phyloP scores from a whole-genome alignment of 2,329 filamentous ascomycete genomes.

The Hymenoscyphus salicellus region DNA sequence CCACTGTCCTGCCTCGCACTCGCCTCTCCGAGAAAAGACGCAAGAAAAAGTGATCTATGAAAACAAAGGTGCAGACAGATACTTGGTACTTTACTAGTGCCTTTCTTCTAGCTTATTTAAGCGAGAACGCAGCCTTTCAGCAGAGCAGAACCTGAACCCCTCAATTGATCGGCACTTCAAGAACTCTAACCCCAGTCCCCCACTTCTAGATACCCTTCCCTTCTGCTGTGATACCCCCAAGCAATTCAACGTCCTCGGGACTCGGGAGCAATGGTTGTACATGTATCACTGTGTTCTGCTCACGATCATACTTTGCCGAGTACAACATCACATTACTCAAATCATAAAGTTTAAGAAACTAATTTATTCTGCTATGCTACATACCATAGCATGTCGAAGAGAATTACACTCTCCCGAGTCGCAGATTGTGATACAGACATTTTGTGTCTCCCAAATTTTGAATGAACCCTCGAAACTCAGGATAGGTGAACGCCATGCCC shows the following conservation, averaged over 20 bases:
- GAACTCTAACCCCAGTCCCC: background rate
- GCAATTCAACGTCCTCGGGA: background rate
- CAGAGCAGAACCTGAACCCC: background rate
- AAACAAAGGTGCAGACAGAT: background rate
- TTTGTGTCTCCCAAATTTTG: background rate
- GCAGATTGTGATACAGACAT: slow-evolving; percentile 1
- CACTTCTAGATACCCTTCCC: background rate
- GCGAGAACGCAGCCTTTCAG: background rate
- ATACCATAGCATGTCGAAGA: background rate
- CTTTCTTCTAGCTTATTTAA: background rate
- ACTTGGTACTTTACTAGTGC: background rate
- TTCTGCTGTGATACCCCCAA: background rate
- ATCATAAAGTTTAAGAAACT: background rate
- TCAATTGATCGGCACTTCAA: background rate
- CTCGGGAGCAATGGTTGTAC: background rate
- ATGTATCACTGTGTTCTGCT: background rate
- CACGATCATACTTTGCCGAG: background rate
- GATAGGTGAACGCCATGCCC: slow-evolving; percentile 27
- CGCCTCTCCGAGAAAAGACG: background rate
- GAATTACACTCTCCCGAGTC: background rate
- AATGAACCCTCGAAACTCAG: slow-evolving; percentile 6
- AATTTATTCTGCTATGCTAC: background rate
- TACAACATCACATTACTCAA: background rate
- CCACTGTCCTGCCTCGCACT: background rate
- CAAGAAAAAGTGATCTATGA: background rate